Conservation (phyloP, 306 rosid genomes). For the Begonia masoniana region DNA sequence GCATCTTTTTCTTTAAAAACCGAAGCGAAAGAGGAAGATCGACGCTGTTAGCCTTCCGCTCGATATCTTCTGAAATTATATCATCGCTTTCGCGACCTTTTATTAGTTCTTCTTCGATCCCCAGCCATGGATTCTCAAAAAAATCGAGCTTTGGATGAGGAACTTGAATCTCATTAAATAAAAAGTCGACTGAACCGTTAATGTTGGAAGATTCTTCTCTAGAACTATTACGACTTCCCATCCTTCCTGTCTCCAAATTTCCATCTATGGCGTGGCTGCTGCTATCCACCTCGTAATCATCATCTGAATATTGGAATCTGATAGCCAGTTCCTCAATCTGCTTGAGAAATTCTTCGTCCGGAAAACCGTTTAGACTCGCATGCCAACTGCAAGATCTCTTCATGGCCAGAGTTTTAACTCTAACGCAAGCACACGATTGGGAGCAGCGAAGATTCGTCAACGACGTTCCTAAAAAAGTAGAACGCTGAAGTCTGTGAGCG, state of each 20-base stretch:
- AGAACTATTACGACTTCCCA: no score
- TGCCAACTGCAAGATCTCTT: slow-evolving; percentile 31
- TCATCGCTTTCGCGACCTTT: slow-evolving; percentile 38
- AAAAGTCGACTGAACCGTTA: not conserved
- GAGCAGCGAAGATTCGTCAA: slow-evolving; percentile 26
- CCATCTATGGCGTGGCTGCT: slow-evolving; percentile 7
- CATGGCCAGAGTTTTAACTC: slow-evolving; percentile 10
- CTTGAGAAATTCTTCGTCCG: slow-evolving; percentile 75
- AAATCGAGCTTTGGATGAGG: not conserved
- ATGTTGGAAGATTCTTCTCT: not conserved
- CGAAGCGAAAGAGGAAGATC: slow-evolving; percentile 80
- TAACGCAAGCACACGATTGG: slow-evolving; percentile 20
- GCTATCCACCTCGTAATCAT: not conserved
- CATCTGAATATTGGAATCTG: slow-evolving; percentile 36
- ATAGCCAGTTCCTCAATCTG: slow-evolving; percentile 58
- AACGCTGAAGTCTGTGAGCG: slow-evolving; percentile 21
- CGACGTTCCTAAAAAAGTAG: slow-evolving; percentile 25
- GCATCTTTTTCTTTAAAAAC: slow-evolving; percentile 67
- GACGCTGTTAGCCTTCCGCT: slow-evolving; percentile 71
- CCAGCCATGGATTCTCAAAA: slow-evolving; percentile 44
- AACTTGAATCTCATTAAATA: not conserved
- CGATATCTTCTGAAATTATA: slow-evolving; percentile 43
- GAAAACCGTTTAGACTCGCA: slow-evolving; percentile 45
- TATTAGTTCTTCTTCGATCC: slow-evolving; percentile 14
- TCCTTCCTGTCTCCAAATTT: not conserved